Percentiles rank a stretch among this genome's conserved stretches.
Evolutionary conservation across 2,329 filamentous ascomycete genomes (phyloP).

Genomic region (Phoma sp.): DNA sequence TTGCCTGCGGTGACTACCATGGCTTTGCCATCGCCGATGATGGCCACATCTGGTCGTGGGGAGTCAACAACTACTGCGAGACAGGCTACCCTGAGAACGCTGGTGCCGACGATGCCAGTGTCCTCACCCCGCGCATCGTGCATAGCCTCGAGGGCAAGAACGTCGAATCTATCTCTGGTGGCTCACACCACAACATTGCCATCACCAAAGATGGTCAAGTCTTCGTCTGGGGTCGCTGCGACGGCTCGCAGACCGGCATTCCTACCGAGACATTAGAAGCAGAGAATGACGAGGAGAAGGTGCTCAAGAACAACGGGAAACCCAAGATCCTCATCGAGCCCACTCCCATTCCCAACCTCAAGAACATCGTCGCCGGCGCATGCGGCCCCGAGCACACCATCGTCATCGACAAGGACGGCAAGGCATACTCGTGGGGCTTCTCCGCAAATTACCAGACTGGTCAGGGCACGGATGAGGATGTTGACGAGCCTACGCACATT

Average conservation of each 20-base stretch:
- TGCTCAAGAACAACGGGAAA: conserved; percentile 62
- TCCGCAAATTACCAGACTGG: conserved; percentile 82
- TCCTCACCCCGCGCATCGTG: conserved; percentile 71
- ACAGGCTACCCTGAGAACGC: conserved; percentile 70
- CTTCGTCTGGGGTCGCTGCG: conserved; percentile 66
- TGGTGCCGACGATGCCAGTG: conserved; percentile 72
- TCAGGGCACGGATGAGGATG: conserved; percentile 77
- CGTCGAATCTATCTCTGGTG: conserved; percentile 74
- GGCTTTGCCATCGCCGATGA: conserved; percentile 76
- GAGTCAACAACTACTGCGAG: conserved; percentile 86
- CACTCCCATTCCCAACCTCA: conserved; percentile 65
- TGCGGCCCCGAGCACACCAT: conserved; percentile 77
- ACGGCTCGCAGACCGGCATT: conserved; percentile 62
- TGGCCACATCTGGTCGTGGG: conserved; percentile 79
- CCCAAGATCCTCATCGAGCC: conserved; percentile 77
- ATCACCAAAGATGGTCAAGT: conserved; percentile 61
- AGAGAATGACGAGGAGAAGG: conserved; percentile 48
- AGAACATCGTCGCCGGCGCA: conserved; percentile 62
- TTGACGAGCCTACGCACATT: conserved; percentile 77
- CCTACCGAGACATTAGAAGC: conserved; percentile 35
- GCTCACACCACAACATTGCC: conserved; percentile 75
- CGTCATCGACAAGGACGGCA: conserved; percentile 71
- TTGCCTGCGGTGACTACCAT: conserved; percentile 79
- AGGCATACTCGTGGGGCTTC: conserved; percentile 81
- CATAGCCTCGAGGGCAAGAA: conserved; percentile 66